phyloP scores from a whole-genome alignment of 2,329 filamentous ascomycete genomes.

The Davidsoniella neocaledoniae region DNA sequence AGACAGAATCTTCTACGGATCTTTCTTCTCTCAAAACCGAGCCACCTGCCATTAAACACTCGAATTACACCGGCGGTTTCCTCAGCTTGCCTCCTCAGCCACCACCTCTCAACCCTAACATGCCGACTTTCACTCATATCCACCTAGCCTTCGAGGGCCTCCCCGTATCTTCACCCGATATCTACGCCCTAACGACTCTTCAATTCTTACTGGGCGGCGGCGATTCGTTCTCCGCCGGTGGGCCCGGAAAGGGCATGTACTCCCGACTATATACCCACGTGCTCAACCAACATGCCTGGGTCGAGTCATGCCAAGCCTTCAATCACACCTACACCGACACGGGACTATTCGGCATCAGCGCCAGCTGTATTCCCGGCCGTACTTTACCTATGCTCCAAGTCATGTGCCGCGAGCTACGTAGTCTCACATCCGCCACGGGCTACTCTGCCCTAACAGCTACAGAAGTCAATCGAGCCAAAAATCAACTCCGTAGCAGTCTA shows the following conservation, averaged over 20 bases:
- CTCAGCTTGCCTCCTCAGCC: constrained; percentile 69
- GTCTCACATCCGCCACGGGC: constrained; percentile 59
- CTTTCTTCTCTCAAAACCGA: constrained; percentile 28
- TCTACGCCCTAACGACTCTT: constrained; percentile 87
- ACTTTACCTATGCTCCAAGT: constrained; percentile 79
- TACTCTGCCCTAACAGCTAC: constrained; percentile 52
- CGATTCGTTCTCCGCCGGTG: constrained; percentile 90
- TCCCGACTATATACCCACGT: constrained; percentile 94
- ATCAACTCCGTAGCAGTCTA: constrained; percentile 75
- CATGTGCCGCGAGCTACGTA: constrained; percentile 78
- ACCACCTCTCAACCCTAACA: constrained; percentile 57
- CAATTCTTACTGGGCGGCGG: constrained; percentile 93
- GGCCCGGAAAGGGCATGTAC: constrained; percentile 98
- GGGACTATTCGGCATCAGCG: constrained; percentile 85
- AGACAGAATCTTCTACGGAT: constrained; percentile 28
- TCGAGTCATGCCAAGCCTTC: constrained; percentile 88
- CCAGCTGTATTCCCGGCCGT: constrained; percentile 63
- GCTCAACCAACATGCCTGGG: constrained; percentile 93
- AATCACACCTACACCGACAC: constrained; percentile 96
- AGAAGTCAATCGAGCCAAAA: constrained; percentile 89
- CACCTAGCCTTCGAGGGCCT: constrained; percentile 92
- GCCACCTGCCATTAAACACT: constrained; percentile 46
- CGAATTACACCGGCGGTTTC: constrained; percentile 75
- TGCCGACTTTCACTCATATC: constrained; percentile 75
- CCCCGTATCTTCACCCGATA: constrained; percentile 76